Evolutionary conservation across 163 green algal genomes (phyloP).

Genomic region (Scenedesmus sp.): DNA sequence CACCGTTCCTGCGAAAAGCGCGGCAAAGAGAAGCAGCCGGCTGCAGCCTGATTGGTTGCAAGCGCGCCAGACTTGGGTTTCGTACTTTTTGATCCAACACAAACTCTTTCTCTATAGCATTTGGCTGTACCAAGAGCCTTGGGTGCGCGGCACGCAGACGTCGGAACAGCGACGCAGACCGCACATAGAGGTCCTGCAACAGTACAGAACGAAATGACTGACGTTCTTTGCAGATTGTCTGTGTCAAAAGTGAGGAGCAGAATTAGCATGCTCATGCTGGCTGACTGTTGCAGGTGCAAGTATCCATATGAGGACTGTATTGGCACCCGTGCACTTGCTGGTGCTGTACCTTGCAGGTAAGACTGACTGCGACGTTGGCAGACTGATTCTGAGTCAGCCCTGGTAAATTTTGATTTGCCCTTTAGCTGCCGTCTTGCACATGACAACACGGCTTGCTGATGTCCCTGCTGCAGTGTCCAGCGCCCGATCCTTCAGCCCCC

Average conservation of each 20-base stretch:
- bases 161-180: no score
- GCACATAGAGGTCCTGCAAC: no score
- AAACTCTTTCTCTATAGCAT: no score
- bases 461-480: background rate
- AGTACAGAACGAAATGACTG: no score
- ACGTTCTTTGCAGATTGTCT: no score
- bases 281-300: background rate
- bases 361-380: background rate
- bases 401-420: background rate
- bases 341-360: background rate
- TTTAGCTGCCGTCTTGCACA: background rate
- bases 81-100: no score
- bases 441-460: background rate
- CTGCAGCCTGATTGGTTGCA: background rate
- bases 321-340: background rate
- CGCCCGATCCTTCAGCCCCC: background rate
- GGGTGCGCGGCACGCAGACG: no score
- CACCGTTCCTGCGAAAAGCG: background rate
- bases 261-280: background rate
- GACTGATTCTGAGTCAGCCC: no score
- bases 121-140: no score
- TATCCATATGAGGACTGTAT: background rate
- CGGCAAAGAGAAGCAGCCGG: background rate
- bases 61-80: no score
- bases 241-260: background rate